These are phyloP conservation scores for Colletotrichum sp. DNA, from an alignment of 2,329 filamentous ascomycete genomes.

Conservation along the genomic window DNA sequence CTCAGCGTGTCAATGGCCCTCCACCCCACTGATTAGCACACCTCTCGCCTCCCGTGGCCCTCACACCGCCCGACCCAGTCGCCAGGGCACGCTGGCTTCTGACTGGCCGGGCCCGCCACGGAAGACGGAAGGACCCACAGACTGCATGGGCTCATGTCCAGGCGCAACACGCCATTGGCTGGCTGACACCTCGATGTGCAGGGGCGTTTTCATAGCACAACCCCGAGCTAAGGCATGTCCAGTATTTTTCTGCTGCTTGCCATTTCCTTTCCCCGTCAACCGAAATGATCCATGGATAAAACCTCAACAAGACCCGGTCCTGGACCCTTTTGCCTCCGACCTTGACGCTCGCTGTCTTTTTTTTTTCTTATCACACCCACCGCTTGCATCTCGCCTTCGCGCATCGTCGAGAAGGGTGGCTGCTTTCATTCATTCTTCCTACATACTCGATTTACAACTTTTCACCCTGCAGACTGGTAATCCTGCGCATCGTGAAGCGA, in stretches of 20 bases:
- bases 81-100: neutral
- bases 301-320: constrained; percentile 22
- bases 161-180: constrained; percentile 4
- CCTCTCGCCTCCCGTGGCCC: constrained; percentile 2
- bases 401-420: neutral
- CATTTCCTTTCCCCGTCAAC: constrained; percentile 21
- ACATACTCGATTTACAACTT: neutral
- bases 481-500: neutral
- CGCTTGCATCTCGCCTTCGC: neutral
- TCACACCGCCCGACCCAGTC: constrained; percentile 17
- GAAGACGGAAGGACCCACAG: constrained; percentile 18
- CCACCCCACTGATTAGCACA: neutral
- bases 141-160: constrained; percentile 10
- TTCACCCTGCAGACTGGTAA: neutral
- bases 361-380: neutral
- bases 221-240: constrained; percentile 1
- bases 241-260: constrained; percentile 5
- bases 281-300: constrained; percentile 26
- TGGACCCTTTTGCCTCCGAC: constrained; percentile 11
- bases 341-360: constrained; percentile 4
- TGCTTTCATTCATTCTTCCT: neutral
- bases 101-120: neutral
- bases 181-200: neutral
- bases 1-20: neutral
- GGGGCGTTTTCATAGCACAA: constrained; percentile 15